phyloP scores from a whole-genome alignment of 495 filamentous ascomycete species.

The Penicillium canescens region DNA sequence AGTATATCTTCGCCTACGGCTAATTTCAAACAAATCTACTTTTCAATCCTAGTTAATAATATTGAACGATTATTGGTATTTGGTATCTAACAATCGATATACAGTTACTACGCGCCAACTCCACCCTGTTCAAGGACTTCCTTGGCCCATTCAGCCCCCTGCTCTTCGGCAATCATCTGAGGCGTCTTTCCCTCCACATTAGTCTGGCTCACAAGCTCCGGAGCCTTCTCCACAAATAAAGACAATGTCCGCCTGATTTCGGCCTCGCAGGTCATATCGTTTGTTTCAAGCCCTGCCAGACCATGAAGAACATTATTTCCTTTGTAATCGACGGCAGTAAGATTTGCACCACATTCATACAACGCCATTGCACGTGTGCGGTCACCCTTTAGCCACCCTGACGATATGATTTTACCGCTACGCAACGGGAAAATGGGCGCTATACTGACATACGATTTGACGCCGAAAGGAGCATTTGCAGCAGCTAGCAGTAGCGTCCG shows the following conservation, averaged over 20 bases:
- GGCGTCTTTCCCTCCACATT: conserved; percentile 15
- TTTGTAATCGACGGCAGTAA: conserved; percentile 17
- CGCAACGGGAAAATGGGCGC: conserved; percentile 5
- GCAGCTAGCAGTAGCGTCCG: conserved; percentile 25
- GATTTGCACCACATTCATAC: conserved; percentile 23
- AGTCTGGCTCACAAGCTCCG: conserved; percentile 1
- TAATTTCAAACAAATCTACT: no score
- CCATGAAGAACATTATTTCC: conserved; percentile 28
- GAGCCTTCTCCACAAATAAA: conserved; percentile 16
- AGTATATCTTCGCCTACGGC: no score
- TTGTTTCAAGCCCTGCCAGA: conserved; percentile 2
- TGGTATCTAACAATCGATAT: no score
- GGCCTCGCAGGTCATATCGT: neutral
- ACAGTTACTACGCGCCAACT: no score
- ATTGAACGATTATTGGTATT: no score
- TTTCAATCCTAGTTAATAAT: no score
- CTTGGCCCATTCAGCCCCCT: neutral
- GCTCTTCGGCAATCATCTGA: conserved; percentile 5
- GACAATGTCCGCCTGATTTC: conserved; percentile 8
- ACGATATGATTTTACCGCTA: neutral
- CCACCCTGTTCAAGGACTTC: no score
- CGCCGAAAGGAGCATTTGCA: conserved; percentile 7
- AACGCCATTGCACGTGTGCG: conserved; percentile 20
- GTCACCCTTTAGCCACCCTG: conserved; percentile 16
- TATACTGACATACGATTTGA: conserved; percentile 9